Percentiles rank a stretch among this genome's conserved stretches.
These are phyloP conservation scores for Persicaria tinctoria DNA, from an alignment of 148 eudicot genomes.

Conservation along the genomic window DNA sequence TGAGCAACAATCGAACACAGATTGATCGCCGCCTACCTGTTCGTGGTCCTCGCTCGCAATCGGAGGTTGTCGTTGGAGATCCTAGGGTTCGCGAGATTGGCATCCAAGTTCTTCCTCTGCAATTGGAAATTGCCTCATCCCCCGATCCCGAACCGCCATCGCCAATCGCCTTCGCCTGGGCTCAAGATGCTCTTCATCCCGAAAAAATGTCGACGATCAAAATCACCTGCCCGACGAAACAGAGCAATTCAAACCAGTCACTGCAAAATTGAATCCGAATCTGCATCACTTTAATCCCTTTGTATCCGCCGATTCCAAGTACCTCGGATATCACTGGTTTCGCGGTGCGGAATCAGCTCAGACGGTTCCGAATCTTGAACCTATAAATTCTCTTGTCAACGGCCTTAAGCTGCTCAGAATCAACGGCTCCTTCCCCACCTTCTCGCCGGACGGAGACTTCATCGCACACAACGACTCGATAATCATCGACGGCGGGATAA, in stretches of 20 bases:
- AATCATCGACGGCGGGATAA: constrained; percentile 35
- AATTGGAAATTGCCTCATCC: too few relatives aligned
- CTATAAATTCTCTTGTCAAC: constrained; percentile 31
- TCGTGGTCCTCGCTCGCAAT: too few relatives aligned
- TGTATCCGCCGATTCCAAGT: constrained; percentile 43
- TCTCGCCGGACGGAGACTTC: constrained; percentile 48
- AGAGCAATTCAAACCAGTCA: constrained; percentile 36
- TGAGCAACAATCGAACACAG: too few relatives aligned
- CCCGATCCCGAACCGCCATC: too few relatives aligned
- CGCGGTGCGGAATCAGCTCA: constrained; percentile 31
- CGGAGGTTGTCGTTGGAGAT: too few relatives aligned
- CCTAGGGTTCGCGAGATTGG: too few relatives aligned
- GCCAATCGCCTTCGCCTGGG: too few relatives aligned
- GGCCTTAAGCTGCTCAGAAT: constrained; percentile 39
- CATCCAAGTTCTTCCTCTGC: too few relatives aligned
- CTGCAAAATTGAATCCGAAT: constrained; percentile 40
- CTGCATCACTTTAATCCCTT: constrained; percentile 84
- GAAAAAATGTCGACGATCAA: too few relatives aligned
- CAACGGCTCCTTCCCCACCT: constrained; percentile 59
- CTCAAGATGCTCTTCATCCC: too few relatives aligned
- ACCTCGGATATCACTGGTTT: constrained; percentile 71
- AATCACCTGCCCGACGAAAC: too few relatives aligned
- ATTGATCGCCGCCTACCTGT: too few relatives aligned
- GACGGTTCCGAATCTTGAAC: constrained; percentile 39
- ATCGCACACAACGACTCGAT: constrained; percentile 53